These are phyloP conservation scores for Pythium dissimile DNA, from an alignment of 352 stramenopile species.

Conservation along the genomic window DNA sequence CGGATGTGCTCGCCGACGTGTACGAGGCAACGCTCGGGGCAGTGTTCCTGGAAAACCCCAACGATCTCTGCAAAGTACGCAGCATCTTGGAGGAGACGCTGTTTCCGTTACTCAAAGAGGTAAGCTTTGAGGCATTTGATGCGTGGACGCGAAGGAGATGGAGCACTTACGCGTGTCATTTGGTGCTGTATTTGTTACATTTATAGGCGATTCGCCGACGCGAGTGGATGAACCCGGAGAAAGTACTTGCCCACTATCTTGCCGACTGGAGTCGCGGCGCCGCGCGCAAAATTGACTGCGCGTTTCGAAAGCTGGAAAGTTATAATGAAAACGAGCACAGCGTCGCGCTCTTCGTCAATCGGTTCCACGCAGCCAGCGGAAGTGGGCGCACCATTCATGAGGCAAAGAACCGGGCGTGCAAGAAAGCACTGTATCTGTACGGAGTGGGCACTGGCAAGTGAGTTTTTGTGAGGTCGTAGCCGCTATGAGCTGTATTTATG, in stretches of 20 bases:
- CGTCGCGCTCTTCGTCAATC: constrained; percentile 69
- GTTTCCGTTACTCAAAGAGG: constrained; percentile 67
- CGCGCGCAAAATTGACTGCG: constrained; percentile 29
- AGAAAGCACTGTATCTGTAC: constrained; percentile 58
- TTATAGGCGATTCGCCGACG: constrained; percentile 55
- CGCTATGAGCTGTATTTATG: constrained; percentile 4
- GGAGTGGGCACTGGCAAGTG: constrained; percentile 45
- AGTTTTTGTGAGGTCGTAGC: not conserved
- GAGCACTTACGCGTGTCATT: not conserved
- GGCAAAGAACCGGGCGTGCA: constrained; percentile 69
- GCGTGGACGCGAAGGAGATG: too few relatives aligned
- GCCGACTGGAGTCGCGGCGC: constrained; percentile 42
- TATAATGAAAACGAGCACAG: constrained; percentile 36
- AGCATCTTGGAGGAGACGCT: constrained; percentile 58
- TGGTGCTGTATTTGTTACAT: not conserved
- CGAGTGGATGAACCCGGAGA: constrained; percentile 82
- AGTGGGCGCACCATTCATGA: constrained; percentile 62
- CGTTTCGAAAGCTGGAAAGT: constrained; percentile 44
- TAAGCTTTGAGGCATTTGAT: constrained; percentile 4
- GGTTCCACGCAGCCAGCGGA: constrained; percentile 51
- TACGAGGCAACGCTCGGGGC: constrained; percentile 79
- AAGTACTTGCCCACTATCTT: constrained; percentile 65
- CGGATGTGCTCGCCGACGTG: constrained; percentile 75
- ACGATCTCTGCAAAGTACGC: constrained; percentile 49
- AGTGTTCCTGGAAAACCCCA: constrained; percentile 71